Percentiles rank a stretch among this genome's conserved stretches.
These are phyloP conservation scores for Taphrina communis DNA, from an alignment of 1,139 yeast species.

Conservation along the genomic window DNA sequence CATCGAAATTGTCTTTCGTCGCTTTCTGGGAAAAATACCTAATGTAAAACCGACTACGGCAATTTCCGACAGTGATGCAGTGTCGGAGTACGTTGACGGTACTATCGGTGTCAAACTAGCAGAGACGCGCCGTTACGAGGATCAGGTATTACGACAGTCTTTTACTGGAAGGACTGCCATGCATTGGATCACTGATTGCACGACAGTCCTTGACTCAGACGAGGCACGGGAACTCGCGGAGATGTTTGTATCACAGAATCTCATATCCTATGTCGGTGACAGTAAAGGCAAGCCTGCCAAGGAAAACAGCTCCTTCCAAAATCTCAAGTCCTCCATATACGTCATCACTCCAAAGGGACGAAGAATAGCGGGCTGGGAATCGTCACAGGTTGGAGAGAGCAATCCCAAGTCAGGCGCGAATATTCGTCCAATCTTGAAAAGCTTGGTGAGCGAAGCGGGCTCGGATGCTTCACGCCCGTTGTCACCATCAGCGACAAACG, in stretches of 20 bases:
- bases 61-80: constrained; percentile 53
- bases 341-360: constrained; percentile 55
- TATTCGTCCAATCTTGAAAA: not conserved
- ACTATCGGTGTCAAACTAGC: constrained; percentile 44
- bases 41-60: constrained; percentile 70
- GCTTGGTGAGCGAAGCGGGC: not conserved
- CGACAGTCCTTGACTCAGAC: constrained; percentile 64
- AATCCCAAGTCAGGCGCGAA: not conserved
- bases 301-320: constrained; percentile 47
- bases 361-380: constrained; percentile 54
- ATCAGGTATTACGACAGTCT: constrained; percentile 54
- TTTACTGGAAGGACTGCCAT: constrained; percentile 77
- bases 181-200: constrained; percentile 91
- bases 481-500: not conserved
- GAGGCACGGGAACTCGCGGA: constrained; percentile 70
- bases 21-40: constrained; percentile 69
- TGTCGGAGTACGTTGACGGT: constrained; percentile 41
- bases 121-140: constrained; percentile 44
- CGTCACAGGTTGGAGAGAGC: not conserved
- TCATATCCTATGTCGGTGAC: constrained; percentile 57
- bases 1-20: constrained; percentile 66
- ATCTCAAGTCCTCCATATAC: constrained; percentile 54
- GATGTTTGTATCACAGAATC: constrained; percentile 60
- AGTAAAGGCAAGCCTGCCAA: constrained; percentile 47
- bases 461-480: constrained; percentile 5